Evolutionary conservation across 2,329 filamentous ascomycete genomes (phyloP).

Genomic region (Cryphonectria radicalis): DNA sequence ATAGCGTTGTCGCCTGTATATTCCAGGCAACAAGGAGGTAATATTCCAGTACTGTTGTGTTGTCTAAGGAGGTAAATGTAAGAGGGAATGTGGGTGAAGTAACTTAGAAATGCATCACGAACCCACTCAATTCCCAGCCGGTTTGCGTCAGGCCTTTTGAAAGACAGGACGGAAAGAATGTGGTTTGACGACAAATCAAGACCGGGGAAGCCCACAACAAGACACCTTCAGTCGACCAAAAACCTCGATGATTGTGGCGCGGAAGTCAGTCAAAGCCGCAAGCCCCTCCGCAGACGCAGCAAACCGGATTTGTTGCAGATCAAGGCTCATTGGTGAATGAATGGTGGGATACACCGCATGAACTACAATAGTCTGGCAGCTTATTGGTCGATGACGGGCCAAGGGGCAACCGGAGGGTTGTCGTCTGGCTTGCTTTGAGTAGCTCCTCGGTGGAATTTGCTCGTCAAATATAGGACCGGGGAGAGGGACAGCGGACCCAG

Average conservation of each 20-base stretch:
- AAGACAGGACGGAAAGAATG: neutral
- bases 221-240: slow-evolving; percentile 18
- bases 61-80: neutral
- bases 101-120: neutral
- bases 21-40: neutral
- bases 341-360: neutral
- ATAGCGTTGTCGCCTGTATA: neutral
- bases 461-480: slow-evolving; percentile 3
- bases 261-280: neutral
- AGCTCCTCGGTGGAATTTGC: neutral
- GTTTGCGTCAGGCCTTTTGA: neutral
- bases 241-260: slow-evolving; percentile 7
- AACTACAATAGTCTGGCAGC: neutral
- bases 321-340: neutral
- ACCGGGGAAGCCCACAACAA: neutral
- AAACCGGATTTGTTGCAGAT: neutral
- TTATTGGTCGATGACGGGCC: neutral
- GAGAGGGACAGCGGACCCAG: neutral
- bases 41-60: neutral
- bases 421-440: neutral
- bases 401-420: neutral
- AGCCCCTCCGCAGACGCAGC: neutral
- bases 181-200: neutral
- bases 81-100: neutral
- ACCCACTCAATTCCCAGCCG: neutral